Evolutionary conservation across 345 rosid genomes (phyloP), one percentile per base, ranked within the genome.

Genomic region (Conringia planisiliqua): DNA sequence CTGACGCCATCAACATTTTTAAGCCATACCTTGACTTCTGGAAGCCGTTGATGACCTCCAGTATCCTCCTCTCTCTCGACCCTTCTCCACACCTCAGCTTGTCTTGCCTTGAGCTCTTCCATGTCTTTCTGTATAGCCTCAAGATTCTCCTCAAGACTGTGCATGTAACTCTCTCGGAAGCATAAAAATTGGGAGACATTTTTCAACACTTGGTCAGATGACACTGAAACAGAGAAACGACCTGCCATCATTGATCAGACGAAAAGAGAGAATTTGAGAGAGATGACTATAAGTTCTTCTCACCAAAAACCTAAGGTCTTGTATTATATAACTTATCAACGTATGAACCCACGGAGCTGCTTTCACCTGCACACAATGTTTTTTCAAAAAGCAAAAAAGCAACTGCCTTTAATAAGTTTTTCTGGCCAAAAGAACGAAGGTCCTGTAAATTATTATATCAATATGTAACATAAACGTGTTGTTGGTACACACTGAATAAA

Each of bases 61-160:
- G 43, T 36, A 20, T 58, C 66, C 29, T 50, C 70, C 44, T 52
- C 76, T 17, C 48, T 30, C 17, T 50, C 65, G 16, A 76, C 74
- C 66, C 52, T 52, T 12, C 52, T 14, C 54, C 10, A n/a, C 52
- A 69, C 27, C n/a, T 69, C 75, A n/a, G 29, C 38, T 12, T 52
- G 68, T 47, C 10, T 20, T 18, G 24, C 72, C 78, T 1, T 35
- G 44, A 76, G 50, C 48, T 66, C 65, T 26, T 69, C 73, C 40
- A 51, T 55, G 17, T 36, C 54, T 27, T 24, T 69, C 16, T 43
- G 38, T 40, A 69, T n/a, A 55, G 51, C 73, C 20, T 40, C 64
- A 16, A 69, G 26, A 55, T 55, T 69, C 50, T 69, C 47, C 38
- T 55, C 64, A n/a, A 69, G 27, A 14, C 50, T 69, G 35, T 54